A percentile compares a stretch with the other conserved stretches of the same genome.
phyloP scores from a whole-genome alignment of 192 early-diverging fungal genomes.

The Podila minutissima region DNA sequence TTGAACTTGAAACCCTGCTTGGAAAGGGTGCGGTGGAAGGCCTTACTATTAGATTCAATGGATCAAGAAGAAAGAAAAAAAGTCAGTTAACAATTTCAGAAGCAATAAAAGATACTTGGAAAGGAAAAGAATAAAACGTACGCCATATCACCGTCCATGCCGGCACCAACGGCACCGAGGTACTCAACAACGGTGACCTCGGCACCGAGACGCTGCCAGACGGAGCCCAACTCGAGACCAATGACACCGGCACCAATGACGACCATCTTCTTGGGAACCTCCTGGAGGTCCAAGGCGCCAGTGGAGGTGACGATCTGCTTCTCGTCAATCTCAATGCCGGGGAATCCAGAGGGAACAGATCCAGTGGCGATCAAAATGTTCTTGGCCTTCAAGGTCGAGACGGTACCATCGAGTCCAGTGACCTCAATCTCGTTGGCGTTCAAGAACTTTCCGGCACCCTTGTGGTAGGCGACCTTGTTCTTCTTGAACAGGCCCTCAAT shows the following conservation, averaged over 20 bases:
- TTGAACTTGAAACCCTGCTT: conserved; percentile 99
- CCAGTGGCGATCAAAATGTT: conserved; percentile 99
- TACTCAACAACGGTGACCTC: conserved; percentile 98
- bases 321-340: conserved; percentile 95
- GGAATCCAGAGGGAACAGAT: conserved; percentile 92
- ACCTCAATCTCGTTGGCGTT: conserved; percentile 86
- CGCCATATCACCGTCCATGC: conserved; percentile 96
- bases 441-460: conserved; percentile 89
- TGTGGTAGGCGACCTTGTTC: conserved; percentile 96
- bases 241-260: conserved; percentile 99
- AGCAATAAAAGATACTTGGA: background rate
- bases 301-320: conserved; percentile 98
- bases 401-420: conserved; percentile 80
- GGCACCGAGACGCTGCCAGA: conserved; percentile 95
- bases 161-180: conserved; percentile 91
- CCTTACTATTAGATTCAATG: conserved; percentile 62
- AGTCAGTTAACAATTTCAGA: background rate
- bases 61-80: background rate
- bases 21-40: conserved; percentile 89
- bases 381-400: conserved; percentile 83
- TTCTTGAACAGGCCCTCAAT: conserved; percentile 97
- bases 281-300: conserved; percentile 91
- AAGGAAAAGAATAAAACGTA: conserved; percentile 48
- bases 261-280: conserved; percentile 98
- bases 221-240: conserved; percentile 98